Conservation (phyloP, 2,329 filamentous ascomycete genomes). For the Daldinia sp. region DNA sequence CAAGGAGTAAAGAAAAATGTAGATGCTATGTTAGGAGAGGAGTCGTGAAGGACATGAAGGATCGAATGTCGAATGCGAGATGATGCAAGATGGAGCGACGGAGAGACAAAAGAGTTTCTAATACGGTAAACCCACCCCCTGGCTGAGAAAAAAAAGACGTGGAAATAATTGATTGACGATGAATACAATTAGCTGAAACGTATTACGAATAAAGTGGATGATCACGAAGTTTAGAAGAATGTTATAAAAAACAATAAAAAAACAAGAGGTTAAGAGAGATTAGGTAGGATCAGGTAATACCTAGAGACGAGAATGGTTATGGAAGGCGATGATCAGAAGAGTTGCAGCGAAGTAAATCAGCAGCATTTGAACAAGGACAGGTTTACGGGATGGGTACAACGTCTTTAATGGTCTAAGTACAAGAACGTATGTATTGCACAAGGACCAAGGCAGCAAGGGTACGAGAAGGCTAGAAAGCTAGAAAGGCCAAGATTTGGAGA, state of each 20-base stretch:
- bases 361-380: slow-evolving; percentile 18
- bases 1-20: slow-evolving; percentile 26
- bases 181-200: slow-evolving; percentile 35
- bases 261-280: slow-evolving; percentile 21
- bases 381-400: slow-evolving; percentile 10
- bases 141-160: neutral
- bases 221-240: slow-evolving; percentile 27
- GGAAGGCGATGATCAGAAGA: slow-evolving; percentile 36
- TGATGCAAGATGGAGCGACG: slow-evolving; percentile 14
- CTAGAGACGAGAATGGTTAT: slow-evolving; percentile 28
- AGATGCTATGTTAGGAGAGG: slow-evolving; percentile 28
- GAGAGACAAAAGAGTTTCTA: slow-evolving; percentile 29
- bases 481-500: slow-evolving; percentile 2
- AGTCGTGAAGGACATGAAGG: slow-evolving; percentile 16
- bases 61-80: slow-evolving; percentile 8
- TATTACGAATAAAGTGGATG: slow-evolving; percentile 33
- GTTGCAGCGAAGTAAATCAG: slow-evolving; percentile 7
- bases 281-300: slow-evolving; percentile 2
- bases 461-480: too few species aligned
- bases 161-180: slow-evolving; percentile 22
- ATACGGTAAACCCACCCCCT: slow-evolving; percentile 10
- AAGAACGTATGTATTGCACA: neutral
- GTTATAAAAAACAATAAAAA: slow-evolving; percentile 37
- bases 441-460: neutral
- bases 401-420: neutral